Base-by-base conservation (phyloP, 2,329 filamentous ascomycete genomes). In the Paecilomyces sp. region DNA sequence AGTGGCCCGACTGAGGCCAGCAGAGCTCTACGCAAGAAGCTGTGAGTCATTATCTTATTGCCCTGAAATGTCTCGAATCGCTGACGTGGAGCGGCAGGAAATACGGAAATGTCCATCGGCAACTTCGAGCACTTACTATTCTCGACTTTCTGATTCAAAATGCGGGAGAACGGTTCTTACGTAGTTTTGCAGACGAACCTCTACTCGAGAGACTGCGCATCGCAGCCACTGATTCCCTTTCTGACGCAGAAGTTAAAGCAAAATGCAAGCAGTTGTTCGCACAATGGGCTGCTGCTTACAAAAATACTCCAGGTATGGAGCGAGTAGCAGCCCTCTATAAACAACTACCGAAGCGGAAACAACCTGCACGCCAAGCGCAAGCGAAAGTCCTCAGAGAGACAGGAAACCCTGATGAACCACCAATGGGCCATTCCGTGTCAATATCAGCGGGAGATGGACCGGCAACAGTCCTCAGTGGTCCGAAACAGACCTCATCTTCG, bases 141-240 rank as follows among this genome's bases (percentile, higher is more conserved):
- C 84, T 99, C 1, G 94, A 99, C 72, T 92, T 90, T 51, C 82
- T 99, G 47, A 94, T 99, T 62, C 91, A 97, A 71, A 99, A 99
- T 77, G 92, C 92, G 2, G 93, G 93, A 1, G 82, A 88, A 12
- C 85, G 88, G 12, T 97, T 97, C 71, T 90, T 97, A 74, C 86
- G 90, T 55, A 84, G 85, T 15, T 96, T 97, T 73, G 90, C 88
- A 9, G 93, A 99, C 69, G 92, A 97, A 72, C 90, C 92, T 31
- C 80, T 99, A 47, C 84, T 99, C 62, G 94, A 99, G 76, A 89
- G 94, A 25, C 82, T 99, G 57, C 87, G 94, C 24, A 88, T 97
- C 34, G 89, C 93, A 65, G 92, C 90, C 34, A 92, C 90, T 18
- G 92, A 94, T 57, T 83, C 91, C 18, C 82, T 94, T 62, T 92